Base-by-base conservation (phyloP, 1,284 basidiomycete genomes). In the Pseudozyma flocculosa region DNA sequence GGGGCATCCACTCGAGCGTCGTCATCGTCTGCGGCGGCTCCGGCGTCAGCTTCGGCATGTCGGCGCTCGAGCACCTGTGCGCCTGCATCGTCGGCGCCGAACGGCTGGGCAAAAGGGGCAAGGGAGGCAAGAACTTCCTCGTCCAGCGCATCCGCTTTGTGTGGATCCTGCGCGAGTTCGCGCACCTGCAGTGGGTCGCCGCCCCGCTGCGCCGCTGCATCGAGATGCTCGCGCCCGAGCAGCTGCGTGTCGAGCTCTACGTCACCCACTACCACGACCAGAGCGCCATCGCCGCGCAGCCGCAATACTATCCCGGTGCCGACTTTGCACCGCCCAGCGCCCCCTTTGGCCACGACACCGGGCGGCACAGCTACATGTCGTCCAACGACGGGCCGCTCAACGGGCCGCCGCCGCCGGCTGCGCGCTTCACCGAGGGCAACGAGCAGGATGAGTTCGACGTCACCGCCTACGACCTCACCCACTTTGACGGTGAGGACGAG, bases 181-280 rank as follows among this genome's bases (percentile, higher is more conserved):
- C 88, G 13, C 88, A 92, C 73, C 81, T 91, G 37, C 86, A 87
- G 52, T 92, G 90, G 90, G 86, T 87, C 48, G 88, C 89, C 0
- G 81, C 85, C 3, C 81, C 85, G 42, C 75, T 92, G 23, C 83
- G 86, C 23, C 81, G 83, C 26, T 91, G 88, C 76, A 83, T 85
- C 71, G 81, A 83, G 43, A 82, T 88, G 78, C 81, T 88, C 14
- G 81, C 85, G 0, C 65, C 80, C 2, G 80, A 83, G 3, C 82
- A 84, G 34, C 80, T 92, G 13, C 85, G 88, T 61, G 80, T 92
- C 45, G 87, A 90, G 68, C 87, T 92, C 30, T 92, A 86, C 72
- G 88, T 92, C 38, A 78, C 75, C 34, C 67, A 71, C 38, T 64
- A 73, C 41, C 68, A 73, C 45, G 51, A 71, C 37, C 48, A 43